These are phyloP conservation scores for Leccinum ochraceum DNA, from an alignment of 768 basidiomycete genomes.

Conservation along the genomic window DNA sequence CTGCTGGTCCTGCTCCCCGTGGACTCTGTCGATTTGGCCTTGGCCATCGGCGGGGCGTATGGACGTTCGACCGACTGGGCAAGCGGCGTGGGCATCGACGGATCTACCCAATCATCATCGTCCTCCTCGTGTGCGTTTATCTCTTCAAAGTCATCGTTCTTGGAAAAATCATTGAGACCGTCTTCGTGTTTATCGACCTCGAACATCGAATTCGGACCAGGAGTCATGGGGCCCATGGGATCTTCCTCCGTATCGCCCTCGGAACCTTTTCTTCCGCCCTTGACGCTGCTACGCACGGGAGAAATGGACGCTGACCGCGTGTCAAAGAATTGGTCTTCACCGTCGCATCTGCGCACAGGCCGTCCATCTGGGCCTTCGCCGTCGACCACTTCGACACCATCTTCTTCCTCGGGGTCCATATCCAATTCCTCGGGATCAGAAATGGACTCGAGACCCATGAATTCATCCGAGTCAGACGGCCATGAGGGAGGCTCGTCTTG, in stretches of 20 bases:
- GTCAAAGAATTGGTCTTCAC: slow-evolving; percentile 55
- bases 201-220: slow-evolving; percentile 47
- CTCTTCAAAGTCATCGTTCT: slow-evolving; percentile 31
- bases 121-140: slow-evolving; percentile 35
- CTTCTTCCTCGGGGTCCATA: slow-evolving; percentile 52
- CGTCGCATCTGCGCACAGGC: slow-evolving; percentile 29
- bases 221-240: slow-evolving; percentile 68
- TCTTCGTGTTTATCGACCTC: slow-evolving; percentile 26
- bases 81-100: slow-evolving; percentile 48
- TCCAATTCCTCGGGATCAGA: slow-evolving; percentile 78
- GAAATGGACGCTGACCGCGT: slow-evolving; percentile 48
- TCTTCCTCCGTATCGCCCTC: slow-evolving; percentile 75
- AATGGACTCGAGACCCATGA: slow-evolving; percentile 77
- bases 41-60: slow-evolving; percentile 30
- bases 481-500: slow-evolving; percentile 88
- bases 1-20: slow-evolving; percentile 26
- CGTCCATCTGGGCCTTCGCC: slow-evolving; percentile 31
- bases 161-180: slow-evolving; percentile 27
- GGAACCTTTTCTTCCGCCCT: slow-evolving; percentile 45
- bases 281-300: slow-evolving; percentile 39
- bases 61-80: slow-evolving; percentile 26
- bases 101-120: slow-evolving; percentile 69
- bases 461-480: slow-evolving; percentile 72
- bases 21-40: slow-evolving; percentile 29
- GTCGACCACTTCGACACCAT: slow-evolving; percentile 37